Evolutionary conservation across 2,329 filamentous ascomycete species (phyloP).

Genomic region (Lachnellula suecica): DNA sequence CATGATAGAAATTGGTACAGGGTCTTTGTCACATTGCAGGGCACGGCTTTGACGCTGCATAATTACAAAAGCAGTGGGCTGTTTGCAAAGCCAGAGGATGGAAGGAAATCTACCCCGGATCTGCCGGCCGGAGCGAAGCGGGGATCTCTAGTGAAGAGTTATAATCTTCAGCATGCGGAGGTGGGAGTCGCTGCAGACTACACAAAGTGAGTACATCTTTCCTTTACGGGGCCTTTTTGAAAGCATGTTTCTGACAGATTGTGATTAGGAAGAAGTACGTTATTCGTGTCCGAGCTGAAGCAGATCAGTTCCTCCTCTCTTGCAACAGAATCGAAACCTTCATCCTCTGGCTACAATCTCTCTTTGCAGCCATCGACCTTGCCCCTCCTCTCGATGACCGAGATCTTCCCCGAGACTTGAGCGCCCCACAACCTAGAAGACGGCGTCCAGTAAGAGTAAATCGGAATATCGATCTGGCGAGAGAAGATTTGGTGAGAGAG

Average conservation of each 20-base stretch:
- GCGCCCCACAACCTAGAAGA: slow-evolving; percentile 46
- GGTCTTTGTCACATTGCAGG: slow-evolving; percentile 62
- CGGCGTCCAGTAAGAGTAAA: slow-evolving; percentile 7
- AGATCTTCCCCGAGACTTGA: slow-evolving; percentile 60
- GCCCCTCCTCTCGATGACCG: slow-evolving; percentile 70
- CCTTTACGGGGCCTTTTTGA: background rate
- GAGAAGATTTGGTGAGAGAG: slow-evolving; percentile 18
- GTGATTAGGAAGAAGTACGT: slow-evolving; percentile 50
- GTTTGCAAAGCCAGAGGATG: slow-evolving; percentile 46
- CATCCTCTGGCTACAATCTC: slow-evolving; percentile 65
- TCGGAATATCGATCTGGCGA: no score
- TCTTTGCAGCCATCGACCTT: slow-evolving; percentile 74
- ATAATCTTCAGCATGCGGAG: slow-evolving; percentile 73
- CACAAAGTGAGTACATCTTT: slow-evolving; percentile 51
- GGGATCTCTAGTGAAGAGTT: slow-evolving; percentile 61
- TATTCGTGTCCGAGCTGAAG: slow-evolving; percentile 70
- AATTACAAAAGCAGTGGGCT: slow-evolving; percentile 58
- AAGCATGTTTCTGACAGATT: background rate
- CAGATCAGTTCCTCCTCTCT: slow-evolving; percentile 71
- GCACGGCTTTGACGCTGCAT: slow-evolving; percentile 67
- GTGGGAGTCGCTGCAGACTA: slow-evolving; percentile 73
- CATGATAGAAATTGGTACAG: slow-evolving; percentile 64
- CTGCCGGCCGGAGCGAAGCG: slow-evolving; percentile 52
- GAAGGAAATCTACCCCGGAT: slow-evolving; percentile 48
- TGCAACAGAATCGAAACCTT: slow-evolving; percentile 65